A percentile compares a stretch with the other conserved stretches of the same genome.
phyloP scores from a whole-genome alignment of 805 yeast species.

The Candida multigemmis region DNA sequence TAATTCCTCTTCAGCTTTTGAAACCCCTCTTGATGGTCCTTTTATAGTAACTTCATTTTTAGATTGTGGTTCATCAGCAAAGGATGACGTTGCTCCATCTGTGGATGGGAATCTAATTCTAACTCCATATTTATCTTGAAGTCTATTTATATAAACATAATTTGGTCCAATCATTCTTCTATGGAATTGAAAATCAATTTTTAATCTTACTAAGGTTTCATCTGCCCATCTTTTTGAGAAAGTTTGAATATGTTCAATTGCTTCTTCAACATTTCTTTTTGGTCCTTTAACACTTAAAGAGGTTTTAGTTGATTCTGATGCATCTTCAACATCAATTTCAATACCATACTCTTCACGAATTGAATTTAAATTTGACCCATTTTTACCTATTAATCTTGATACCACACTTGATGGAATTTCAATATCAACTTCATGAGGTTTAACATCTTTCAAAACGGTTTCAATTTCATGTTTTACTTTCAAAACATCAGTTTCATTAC shows the following conservation, averaged over 20 bases:
- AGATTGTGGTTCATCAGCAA: conserved; percentile 32
- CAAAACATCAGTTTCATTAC: conserved; percentile 55
- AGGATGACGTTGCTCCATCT: conserved; percentile 14
- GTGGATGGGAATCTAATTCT: conserved; percentile 61
- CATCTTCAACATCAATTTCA: conserved; percentile 54
- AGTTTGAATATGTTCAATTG: conserved; percentile 47
- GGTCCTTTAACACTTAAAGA: conserved; percentile 64
- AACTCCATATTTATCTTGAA: conserved; percentile 83
- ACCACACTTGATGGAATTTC: conserved; percentile 60
- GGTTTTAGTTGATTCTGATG: conserved; percentile 19
- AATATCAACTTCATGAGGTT: conserved; percentile 39
- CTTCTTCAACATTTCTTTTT: conserved; percentile 68
- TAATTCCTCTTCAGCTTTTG: conserved; percentile 75
- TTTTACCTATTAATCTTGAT: conserved; percentile 82
- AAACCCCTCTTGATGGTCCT: conserved; percentile 88
- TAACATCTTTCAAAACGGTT: conserved; percentile 45
- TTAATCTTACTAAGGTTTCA: conserved; percentile 54
- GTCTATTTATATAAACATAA: conserved; percentile 73
- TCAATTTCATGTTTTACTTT: conserved; percentile 44
- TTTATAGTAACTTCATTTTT: conserved; percentile 60
- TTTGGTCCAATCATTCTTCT: conserved; percentile 75
- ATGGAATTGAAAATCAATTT: conserved; percentile 72
- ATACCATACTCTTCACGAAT: conserved; percentile 69
- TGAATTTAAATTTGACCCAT: conserved; percentile 65
- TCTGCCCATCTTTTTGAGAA: conserved; percentile 76